Evolutionary conservation across 2,329 filamentous ascomycete species (phyloP), one percentile per base, ranked within the genome.

Genomic region (Cadophora luteo-olivacea): DNA sequence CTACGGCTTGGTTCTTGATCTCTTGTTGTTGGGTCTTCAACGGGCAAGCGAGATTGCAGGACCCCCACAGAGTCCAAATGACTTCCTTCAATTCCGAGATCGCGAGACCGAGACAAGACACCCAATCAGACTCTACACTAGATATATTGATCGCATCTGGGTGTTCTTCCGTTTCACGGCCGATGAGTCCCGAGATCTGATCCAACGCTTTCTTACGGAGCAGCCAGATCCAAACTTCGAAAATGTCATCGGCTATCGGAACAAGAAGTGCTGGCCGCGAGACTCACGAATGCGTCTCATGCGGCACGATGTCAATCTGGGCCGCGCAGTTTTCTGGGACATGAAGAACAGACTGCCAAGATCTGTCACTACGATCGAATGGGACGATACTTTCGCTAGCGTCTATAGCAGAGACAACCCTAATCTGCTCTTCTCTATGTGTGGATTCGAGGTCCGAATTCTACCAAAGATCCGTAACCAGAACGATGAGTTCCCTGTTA

Each of bases 221-320:
- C 95, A 99, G 77, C 96, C 96, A 0, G 97, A 99, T 80, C 96
- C 96, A 1, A 99, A 99, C 78, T 99, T 99, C 73, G 96, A 99
- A 79, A 99, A 99, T 72, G 96, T 99, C 52, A 98, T 99, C 75
- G 96, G 96, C 0, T 99, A 98, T 81, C 94, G 93, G 84, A 99
- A 97, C 82, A 99, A 99, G 85, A 99, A 98, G 80, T 99, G 97
- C 81, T 99, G 96, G 96, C 97, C 96, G 52, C 89, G 96, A 75
- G 96, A 99, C 79, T 97, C 94, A 29, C 89, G 96, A 62, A 99
- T 99, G 97, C 91, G 97, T 57, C 82, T 99, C 75, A 99, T 99
- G 96, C 90, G 96, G 71, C 96, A 99, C 80, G 96, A 99, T 81
- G 97, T 99, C 73, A 98, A 99, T 75, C 89, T 99, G 52, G 96